These are phyloP conservation scores for Yarrowia hollandica DNA, from an alignment of 805 yeast species.

Conservation along the genomic window DNA sequence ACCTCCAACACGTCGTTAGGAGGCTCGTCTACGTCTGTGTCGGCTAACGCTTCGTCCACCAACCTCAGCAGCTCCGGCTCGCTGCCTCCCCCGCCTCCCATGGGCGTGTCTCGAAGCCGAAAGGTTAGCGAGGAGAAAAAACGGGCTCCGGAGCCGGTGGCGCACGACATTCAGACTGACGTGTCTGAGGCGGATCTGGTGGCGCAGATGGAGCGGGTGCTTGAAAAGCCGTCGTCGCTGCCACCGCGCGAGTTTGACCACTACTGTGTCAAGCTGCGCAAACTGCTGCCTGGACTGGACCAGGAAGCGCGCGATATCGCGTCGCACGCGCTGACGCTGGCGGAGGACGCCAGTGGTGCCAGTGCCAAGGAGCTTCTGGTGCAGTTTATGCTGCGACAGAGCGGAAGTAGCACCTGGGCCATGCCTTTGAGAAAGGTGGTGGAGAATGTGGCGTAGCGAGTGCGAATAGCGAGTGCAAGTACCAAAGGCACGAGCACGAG, in stretches of 20 bases:
- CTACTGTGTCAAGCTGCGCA: slow-evolving; percentile 35
- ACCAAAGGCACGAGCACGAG: no score
- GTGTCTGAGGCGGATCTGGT: slow-evolving; percentile 7
- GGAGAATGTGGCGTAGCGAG: slow-evolving; percentile 36
- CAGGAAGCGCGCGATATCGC: slow-evolving; percentile 36
- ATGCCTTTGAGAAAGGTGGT: slow-evolving; percentile 61
- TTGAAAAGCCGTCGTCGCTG: slow-evolving; percentile 24
- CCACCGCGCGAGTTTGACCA: slow-evolving; percentile 35
- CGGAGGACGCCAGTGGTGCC: slow-evolving; percentile 38
- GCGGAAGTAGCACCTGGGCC: slow-evolving; percentile 65
- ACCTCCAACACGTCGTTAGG: not conserved
- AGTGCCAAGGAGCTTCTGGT: slow-evolving; percentile 44
- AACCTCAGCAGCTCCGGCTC: slow-evolving; percentile 16
- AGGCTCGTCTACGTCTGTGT: not conserved
- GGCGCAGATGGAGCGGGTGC: not conserved
- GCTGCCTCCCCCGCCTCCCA: slow-evolving; percentile 16
- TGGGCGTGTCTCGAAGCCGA: slow-evolving; percentile 11
- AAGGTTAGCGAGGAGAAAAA: slow-evolving; percentile 18
- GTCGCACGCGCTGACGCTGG: slow-evolving; percentile 37
- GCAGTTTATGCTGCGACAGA: slow-evolving; percentile 58
- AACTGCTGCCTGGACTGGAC: slow-evolving; percentile 32
- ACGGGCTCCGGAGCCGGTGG: not conserved
- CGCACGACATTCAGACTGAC: not conserved
- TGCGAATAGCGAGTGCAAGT: no score
- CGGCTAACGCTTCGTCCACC: slow-evolving; percentile 1